These are phyloP conservation scores for Alisma plantagoaquatica DNA, from an alignment of 106 monocot species.

Conservation along the genomic window DNA sequence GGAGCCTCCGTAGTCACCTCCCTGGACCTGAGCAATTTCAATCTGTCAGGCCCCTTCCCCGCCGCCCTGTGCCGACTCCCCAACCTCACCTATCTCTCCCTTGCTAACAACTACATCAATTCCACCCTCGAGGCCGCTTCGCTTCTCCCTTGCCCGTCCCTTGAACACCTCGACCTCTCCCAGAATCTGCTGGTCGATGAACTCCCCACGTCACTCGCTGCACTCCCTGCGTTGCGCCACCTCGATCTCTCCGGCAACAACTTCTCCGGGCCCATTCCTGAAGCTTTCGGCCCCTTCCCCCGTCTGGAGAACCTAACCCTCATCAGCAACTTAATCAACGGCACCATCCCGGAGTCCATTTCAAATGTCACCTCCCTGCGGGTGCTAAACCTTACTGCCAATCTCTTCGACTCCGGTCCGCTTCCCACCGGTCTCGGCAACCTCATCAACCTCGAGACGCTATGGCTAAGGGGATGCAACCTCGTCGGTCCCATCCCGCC, in stretches of 20 bases:
- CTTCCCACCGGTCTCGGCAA: constrained; percentile 29
- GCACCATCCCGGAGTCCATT: constrained; percentile 16
- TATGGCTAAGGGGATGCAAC: constrained; percentile 24
- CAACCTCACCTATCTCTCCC: constrained; percentile 38
- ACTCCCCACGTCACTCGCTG: constrained; percentile 27
- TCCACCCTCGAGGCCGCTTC: constrained; percentile 21
- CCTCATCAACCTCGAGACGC: constrained; percentile 17
- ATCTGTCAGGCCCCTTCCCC: constrained; percentile 17
- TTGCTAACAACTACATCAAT: constrained; percentile 41
- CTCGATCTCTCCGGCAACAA: constrained; percentile 40
- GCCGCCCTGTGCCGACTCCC: constrained; percentile 35
- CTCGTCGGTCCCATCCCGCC: constrained; percentile 28
- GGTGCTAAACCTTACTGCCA: constrained; percentile 32
- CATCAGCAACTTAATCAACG: constrained; percentile 32
- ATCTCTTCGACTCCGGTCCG: constrained; percentile 28
- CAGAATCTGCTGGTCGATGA: constrained; percentile 54
- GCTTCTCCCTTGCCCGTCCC: constrained; percentile 22
- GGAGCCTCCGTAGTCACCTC: no score
- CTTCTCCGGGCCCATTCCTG: constrained; percentile 19
- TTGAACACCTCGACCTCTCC: constrained; percentile 39
- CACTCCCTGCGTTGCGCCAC: constrained; percentile 18
- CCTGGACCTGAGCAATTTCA: not conserved
- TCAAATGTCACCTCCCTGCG: constrained; percentile 18
- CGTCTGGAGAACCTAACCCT: constrained; percentile 32
- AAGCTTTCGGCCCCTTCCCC: constrained; percentile 17